Percentiles rank a stretch among this genome's conserved stretches.
Conservation (phyloP, 305 asterid species). For the Plantago rigida region DNA sequence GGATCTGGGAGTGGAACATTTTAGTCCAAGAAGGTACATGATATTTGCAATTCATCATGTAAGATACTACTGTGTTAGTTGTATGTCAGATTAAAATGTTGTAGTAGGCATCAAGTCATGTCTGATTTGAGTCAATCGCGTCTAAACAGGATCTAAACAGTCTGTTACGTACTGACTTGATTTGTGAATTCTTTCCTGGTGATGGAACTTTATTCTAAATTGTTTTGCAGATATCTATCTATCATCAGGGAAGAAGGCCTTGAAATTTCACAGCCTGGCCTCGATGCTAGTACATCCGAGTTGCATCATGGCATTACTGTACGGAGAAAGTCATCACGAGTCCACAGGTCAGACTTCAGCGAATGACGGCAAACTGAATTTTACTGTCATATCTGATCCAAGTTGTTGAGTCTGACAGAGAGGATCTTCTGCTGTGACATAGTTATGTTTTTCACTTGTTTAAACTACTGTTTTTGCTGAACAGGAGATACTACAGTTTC, state of each 20-base stretch:
- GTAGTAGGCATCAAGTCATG: background rate
- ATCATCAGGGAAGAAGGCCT: constrained; percentile 82
- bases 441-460: background rate
- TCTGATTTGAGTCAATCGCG: too few species aligned
- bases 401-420: too few species aligned
- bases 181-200: too few species aligned
- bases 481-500: constrained; percentile 58
- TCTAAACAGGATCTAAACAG: too few species aligned
- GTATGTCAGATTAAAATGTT: background rate
- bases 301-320: constrained; percentile 75
- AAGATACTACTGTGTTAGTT: constrained; percentile 4
- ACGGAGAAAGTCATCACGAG: constrained; percentile 49
- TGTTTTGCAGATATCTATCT: constrained; percentile 55
- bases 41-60: background rate
- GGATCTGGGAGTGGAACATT: constrained; percentile 73
- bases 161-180: background rate
- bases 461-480: constrained; percentile 4
- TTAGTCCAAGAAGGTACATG: constrained; percentile 60
- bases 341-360: constrained; percentile 58
- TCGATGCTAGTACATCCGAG: constrained; percentile 61
- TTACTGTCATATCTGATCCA: background rate
- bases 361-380: background rate
- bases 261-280: constrained; percentile 92
- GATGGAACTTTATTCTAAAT: background rate
- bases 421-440: background rate